phyloP scores from a whole-genome alignment of 352 stramenopile genomes.

The Globisporangium parvum region DNA sequence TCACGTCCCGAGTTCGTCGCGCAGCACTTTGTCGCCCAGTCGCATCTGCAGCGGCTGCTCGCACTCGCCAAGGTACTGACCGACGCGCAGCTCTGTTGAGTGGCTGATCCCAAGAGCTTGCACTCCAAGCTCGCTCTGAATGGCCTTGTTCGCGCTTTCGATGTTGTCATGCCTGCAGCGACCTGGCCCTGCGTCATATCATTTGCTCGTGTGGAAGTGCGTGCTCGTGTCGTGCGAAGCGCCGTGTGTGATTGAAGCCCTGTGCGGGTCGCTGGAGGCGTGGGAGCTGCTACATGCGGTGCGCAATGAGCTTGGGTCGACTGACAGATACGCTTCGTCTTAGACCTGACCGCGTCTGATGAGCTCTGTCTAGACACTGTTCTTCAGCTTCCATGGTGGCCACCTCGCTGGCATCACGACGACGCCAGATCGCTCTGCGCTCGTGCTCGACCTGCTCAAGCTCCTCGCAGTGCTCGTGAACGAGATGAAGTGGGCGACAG shows the following conservation, averaged over 20 bases:
- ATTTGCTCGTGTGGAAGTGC: conserved; percentile 55
- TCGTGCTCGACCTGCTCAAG: conserved; percentile 54
- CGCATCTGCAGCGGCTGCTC: conserved; percentile 22
- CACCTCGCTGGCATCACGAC: conserved; percentile 13
- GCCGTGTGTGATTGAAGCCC: conserved; percentile 17
- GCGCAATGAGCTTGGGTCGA: too few relatives aligned
- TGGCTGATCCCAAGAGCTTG: neutral
- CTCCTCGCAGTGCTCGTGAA: conserved; percentile 54
- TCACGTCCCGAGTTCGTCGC: conserved; percentile 49
- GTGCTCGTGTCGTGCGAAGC: conserved; percentile 48
- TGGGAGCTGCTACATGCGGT: conserved; percentile 47
- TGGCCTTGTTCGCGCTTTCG: too few relatives aligned
- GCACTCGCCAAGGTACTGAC: conserved; percentile 16
- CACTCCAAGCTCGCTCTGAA: neutral
- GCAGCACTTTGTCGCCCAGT: conserved; percentile 18
- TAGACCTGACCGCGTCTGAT: too few relatives aligned
- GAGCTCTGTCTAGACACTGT: conserved; percentile 35
- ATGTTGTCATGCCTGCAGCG: conserved; percentile 2
- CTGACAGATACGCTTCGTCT: too few relatives aligned
- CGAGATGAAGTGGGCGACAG: conserved; percentile 36
- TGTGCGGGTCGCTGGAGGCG: conserved; percentile 22
- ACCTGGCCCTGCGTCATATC: conserved; percentile 24
- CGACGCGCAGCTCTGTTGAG: neutral
- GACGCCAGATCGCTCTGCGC: conserved; percentile 15
- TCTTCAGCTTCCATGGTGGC: conserved; percentile 25